These are phyloP conservation scores for Ascochyta lentis DNA, from an alignment of 2,329 filamentous ascomycete genomes.

Conservation along the genomic window DNA sequence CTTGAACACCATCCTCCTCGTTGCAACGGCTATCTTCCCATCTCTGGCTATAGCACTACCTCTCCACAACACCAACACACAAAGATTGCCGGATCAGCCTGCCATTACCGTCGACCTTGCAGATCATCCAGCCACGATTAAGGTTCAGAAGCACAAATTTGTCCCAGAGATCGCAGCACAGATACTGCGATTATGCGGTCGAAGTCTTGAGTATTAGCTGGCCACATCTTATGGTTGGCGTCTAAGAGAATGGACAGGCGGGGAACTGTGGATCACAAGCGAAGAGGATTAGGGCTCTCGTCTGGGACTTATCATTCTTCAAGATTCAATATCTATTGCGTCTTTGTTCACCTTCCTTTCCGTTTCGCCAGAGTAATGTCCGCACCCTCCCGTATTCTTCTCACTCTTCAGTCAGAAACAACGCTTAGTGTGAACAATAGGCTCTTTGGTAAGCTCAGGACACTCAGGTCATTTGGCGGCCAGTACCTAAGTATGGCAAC, in stretches of 20 bases:
- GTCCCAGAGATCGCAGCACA: constrained; percentile 7
- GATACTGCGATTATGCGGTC: constrained; percentile 5
- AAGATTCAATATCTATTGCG: neutral
- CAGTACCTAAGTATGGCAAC: constrained; percentile 6
- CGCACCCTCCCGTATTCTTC: neutral
- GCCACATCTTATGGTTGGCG: too few species aligned
- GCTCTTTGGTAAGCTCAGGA: too few species aligned
- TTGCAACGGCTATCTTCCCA: neutral
- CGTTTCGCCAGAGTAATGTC: neutral
- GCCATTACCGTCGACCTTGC: neutral
- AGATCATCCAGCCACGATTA: neutral
- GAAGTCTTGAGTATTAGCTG: neutral
- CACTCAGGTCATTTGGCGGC: neutral
- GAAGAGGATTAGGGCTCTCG: neutral
- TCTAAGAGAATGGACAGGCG: neutral
- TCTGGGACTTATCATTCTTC: neutral
- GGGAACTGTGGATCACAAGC: neutral
- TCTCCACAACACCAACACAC: constrained; percentile 15
- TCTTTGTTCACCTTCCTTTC: neutral
- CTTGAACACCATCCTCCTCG: neutral
- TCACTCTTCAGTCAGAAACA: neutral
- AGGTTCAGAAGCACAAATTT: constrained; percentile 11
- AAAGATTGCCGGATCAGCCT: constrained; percentile 14
- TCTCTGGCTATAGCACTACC: neutral
- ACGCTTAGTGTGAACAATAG: neutral